phyloP scores from a whole-genome alignment of 1,284 basidiomycete genomes.

The Moniliella sp. region DNA sequence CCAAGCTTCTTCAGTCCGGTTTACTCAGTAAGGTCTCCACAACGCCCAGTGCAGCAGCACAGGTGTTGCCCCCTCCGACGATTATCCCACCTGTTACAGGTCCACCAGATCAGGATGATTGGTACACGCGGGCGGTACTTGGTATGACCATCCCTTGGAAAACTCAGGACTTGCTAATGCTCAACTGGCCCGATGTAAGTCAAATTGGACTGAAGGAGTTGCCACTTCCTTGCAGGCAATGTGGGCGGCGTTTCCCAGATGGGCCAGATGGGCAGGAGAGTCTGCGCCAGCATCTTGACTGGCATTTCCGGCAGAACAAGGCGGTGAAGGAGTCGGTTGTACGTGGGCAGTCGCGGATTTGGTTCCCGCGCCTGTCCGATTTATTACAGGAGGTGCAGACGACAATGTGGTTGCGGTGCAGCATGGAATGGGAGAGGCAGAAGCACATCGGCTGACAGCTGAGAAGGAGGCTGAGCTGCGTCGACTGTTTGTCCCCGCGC shows the following conservation, averaged over 20 bases:
- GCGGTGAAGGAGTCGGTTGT: constrained; percentile 62
- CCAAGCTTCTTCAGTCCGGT: constrained; percentile 24
- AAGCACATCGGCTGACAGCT: too few species aligned
- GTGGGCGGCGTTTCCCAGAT: constrained; percentile 65
- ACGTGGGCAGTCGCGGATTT: constrained; percentile 69
- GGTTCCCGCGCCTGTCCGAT: constrained; percentile 67
- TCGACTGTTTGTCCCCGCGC: constrained; percentile 56
- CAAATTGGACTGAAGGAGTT: too few species aligned
- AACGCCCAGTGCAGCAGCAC: too few species aligned
- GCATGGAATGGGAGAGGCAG: too few species aligned
- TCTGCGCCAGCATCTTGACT: constrained; percentile 75
- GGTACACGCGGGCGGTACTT: constrained; percentile 54
- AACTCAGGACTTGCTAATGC: too few species aligned
- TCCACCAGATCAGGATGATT: constrained; percentile 34
- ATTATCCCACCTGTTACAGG: too few species aligned
- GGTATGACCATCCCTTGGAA: constrained; percentile 49
- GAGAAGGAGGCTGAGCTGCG: constrained; percentile 46
- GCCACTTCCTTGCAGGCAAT: constrained; percentile 73
- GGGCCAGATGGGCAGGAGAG: constrained; percentile 49
- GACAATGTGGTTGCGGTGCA: too few species aligned
- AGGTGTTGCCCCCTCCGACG: too few species aligned
- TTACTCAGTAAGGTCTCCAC: constrained; percentile 11
- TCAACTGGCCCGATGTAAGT: too few species aligned
- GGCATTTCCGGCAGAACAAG: constrained; percentile 86
- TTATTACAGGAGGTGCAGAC: constrained; percentile 17